Conservation (phyloP, 768 basidiomycete species). For the Rhizopogon salebrosus region DNA sequence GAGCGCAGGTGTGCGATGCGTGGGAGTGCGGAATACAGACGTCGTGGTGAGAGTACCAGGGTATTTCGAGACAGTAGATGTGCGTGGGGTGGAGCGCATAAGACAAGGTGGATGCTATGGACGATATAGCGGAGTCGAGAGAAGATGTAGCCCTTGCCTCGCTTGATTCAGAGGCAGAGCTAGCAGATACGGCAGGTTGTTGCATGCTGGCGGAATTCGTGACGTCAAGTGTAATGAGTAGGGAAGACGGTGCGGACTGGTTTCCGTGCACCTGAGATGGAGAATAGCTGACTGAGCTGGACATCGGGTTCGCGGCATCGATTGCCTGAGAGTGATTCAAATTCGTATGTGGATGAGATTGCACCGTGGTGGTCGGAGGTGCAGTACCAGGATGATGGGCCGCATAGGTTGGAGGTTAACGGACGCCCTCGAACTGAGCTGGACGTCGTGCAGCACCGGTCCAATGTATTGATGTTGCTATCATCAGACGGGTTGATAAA, state of each 20-base stretch:
- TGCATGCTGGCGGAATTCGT: neutral
- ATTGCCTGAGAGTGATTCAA: neutral
- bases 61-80: neutral
- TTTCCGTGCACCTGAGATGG: neutral
- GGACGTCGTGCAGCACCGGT: too few species aligned
- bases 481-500: too few species aligned
- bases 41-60: neutral
- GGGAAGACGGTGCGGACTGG: neutral
- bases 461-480: too few species aligned
- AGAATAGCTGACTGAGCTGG: neutral
- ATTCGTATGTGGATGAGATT: neutral
- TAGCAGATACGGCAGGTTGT: neutral
- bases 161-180: neutral
- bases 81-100: neutral
- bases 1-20: conserved; percentile 17
- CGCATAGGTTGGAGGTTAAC: too few species aligned
- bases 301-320: neutral
- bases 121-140: neutral
- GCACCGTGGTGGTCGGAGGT: neutral
- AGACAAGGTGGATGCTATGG: neutral
- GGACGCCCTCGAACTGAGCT: too few species aligned
- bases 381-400: neutral
- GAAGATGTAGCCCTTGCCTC: neutral
- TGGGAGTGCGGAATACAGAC: conserved; percentile 24
- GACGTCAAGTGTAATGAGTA: too few species aligned